Evolutionary conservation across 176 grass and related monocot species (phyloP), one percentile per base, ranked within the genome.

Genomic region (Avena insularis): DNA sequence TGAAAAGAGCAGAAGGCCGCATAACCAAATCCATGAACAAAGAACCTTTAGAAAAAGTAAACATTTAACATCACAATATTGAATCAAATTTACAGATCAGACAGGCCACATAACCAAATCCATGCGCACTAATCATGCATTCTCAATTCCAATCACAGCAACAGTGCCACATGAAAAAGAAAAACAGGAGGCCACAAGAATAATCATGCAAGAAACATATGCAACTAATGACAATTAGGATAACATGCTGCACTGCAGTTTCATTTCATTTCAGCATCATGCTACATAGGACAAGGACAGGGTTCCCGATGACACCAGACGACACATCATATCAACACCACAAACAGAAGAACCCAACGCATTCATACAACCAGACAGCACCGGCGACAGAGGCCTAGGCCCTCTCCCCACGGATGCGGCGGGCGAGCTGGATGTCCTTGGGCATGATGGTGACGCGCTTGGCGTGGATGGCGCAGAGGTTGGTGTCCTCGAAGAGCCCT

Each of bases 391-490:
- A 54, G 12, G 64, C 33, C 65, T 90, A 91, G 9, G 90, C 87
- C 78, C 92, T 91, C 90, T 95, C 90, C 3, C 90, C 90, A 31
- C 88, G 83, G 93, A 95, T 92, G 54, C 93, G 88, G 11, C 86
- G 90, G 0, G 93, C 82, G n/a, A 95, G 88, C 88, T 95, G 93
- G 70, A 92, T 88, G 55, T 95, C 93, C 86, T 92, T 95, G 75
- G 86, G 86, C 93, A 95, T 95, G 79, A 95, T 92, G 79, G 90
- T 95, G 59, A 95, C 93, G 36, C 88, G 83, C 90, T 95, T 92
- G 79, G 93, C 88, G 61, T 95, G 90, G 88, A 95, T 92, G 83
- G 93, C 90, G 73, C 93, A 92, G 46, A 95, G 88, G 82, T 95
- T 95, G 83, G 86, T 90, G 85, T 92, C 93, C 93, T 95, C 88